Evolutionary conservation across 192 early-diverging fungal genomes (phyloP).

Genomic region (Piromyces sp.): DNA sequence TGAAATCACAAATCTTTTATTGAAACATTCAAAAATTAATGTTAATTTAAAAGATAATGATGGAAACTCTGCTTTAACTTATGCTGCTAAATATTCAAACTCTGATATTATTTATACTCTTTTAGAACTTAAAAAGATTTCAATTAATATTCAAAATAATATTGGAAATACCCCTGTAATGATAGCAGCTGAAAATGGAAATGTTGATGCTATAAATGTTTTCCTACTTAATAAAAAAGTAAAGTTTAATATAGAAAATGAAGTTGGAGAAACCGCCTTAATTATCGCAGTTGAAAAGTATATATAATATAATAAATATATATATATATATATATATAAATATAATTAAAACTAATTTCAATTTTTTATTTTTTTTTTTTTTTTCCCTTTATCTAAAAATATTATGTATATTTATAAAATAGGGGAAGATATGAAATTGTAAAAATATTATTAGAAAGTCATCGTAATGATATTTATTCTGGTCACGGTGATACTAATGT

Average conservation of each 20-base stretch:
- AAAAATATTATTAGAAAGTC: neutral
- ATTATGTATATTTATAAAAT: neutral
- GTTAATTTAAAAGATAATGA: neutral
- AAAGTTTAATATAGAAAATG: neutral
- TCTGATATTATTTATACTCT: neutral
- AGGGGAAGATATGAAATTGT: neutral
- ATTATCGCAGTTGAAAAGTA: neutral
- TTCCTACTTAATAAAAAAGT: neutral
- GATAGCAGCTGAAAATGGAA: neutral
- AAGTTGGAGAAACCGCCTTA: neutral
- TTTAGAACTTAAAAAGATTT: neutral
- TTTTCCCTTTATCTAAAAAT: too few relatives aligned
- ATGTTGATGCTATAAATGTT: neutral
- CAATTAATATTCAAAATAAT: neutral
- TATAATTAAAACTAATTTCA: too few relatives aligned
- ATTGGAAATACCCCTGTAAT: neutral
- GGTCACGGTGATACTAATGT: neutral
- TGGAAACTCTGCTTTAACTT: neutral
- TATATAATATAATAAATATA: neutral
- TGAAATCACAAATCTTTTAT: neutral
- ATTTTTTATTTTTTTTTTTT: too few relatives aligned
- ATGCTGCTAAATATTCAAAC: neutral
- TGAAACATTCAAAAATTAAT: neutral
- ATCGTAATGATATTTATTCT: neutral
- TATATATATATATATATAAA: too few relatives aligned